These are phyloP conservation scores for Fonsecaea multimorphosa DNA, from an alignment of 2,329 filamentous ascomycete species.

Conservation along the genomic window DNA sequence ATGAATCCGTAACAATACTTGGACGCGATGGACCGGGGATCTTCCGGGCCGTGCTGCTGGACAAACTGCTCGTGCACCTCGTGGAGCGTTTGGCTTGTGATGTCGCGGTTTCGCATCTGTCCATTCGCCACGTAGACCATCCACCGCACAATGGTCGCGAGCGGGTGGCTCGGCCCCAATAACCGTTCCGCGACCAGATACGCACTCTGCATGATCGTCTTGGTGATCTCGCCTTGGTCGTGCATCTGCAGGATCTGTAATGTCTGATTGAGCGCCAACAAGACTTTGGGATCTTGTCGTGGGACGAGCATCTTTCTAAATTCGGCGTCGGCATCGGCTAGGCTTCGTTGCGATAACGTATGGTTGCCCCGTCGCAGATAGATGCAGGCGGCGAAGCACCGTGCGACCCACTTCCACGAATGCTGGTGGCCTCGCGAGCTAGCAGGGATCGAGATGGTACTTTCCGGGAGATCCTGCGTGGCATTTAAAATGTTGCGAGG, in stretches of 20 bases:
- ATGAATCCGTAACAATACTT: constrained; percentile 38
- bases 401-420: constrained; percentile 39
- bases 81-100: constrained; percentile 31
- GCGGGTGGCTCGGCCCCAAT: constrained; percentile 33
- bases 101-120: constrained; percentile 26
- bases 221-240: constrained; percentile 35
- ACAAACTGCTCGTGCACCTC: constrained; percentile 27
- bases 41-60: constrained; percentile 23
- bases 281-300: constrained; percentile 35
- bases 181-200: constrained; percentile 28
- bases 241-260: constrained; percentile 38
- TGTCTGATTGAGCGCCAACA: constrained; percentile 36
- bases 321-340: constrained; percentile 36
- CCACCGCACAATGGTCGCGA: constrained; percentile 33
- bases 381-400: constrained; percentile 40
- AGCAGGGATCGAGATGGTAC: constrained; percentile 32
- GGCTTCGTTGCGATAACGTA: constrained; percentile 29
- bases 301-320: constrained; percentile 34
- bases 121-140: constrained; percentile 35
- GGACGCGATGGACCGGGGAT: constrained; percentile 34
- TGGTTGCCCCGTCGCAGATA: constrained; percentile 35
- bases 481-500: constrained; percentile 34
- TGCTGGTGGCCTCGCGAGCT: constrained; percentile 37
- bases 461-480: constrained; percentile 12
- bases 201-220: constrained; percentile 33